These are phyloP conservation scores for Saccharum officinarum DNA, from an alignment of 176 grass and related monocot genomes.

Conservation along the genomic window DNA sequence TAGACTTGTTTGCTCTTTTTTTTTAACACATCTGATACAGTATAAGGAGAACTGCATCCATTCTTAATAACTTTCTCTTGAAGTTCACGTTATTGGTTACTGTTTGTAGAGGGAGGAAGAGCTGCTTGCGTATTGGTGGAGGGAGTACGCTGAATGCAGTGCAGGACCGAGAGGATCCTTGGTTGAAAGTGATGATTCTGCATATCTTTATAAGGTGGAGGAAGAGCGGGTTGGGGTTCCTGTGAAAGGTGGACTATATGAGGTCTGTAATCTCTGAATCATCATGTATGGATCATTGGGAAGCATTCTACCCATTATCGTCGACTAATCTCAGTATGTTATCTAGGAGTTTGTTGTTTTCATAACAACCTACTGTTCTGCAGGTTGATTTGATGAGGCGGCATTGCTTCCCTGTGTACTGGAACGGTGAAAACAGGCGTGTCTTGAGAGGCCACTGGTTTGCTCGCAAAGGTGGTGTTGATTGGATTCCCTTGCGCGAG, in stretches of 20 bases:
- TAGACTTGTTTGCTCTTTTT: not conserved
- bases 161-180: conserved; percentile 66
- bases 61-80: not conserved
- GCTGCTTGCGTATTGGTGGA: conserved; percentile 93
- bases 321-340: not conserved
- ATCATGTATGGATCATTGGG: not conserved
- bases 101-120: conserved; percentile 83
- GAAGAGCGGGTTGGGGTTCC: conserved; percentile 94
- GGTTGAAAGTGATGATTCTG: conserved; percentile 34
- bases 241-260: conserved; percentile 95
- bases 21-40: not conserved
- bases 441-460: conserved; percentile 95
- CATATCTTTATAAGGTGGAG: conserved; percentile 72
- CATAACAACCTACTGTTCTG: conserved; percentile 21
- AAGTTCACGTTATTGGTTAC: conserved; percentile 13
- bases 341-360: not conserved
- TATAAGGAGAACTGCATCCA: not conserved
- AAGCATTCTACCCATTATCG: conserved; percentile 9
- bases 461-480: conserved; percentile 80
- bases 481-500: conserved; percentile 96
- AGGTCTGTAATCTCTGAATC: conserved; percentile 54
- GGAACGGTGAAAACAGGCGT: conserved; percentile 95
- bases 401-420: conserved; percentile 98
- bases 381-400: conserved; percentile 91
- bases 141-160: conserved; percentile 89